Evolutionary conservation across 2,329 filamentous ascomycete genomes (phyloP), one percentile per base, ranked within the genome.

Genomic region (Rhytidhysteron rufulum): DNA sequence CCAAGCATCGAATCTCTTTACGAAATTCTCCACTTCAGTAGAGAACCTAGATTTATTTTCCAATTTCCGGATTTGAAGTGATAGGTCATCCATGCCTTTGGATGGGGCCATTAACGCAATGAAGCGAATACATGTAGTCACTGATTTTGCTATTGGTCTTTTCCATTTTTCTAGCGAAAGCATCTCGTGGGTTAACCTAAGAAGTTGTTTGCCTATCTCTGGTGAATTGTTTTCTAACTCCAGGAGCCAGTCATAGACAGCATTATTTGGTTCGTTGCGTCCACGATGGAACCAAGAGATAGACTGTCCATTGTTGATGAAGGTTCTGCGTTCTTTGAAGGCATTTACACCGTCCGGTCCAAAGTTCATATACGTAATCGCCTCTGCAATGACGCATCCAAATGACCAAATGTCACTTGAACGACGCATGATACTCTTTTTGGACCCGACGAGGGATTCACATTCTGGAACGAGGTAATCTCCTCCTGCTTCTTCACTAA

Each of bases 321-420:
- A n/a, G n/a, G n/a, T n/a, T n/a, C n/a, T n/a, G n/a, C n/a, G n/a
- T n/a, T 34, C 17, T 15, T 21, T 20, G 18, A 34, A 34, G 7
- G 6, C 18, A 11, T 8, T 17, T 5, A 34, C 18, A 5, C 6
- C 32, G 13, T 17, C 18, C 5, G 15, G 15, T 16, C 18, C 18
- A 8, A 5, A 10, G 5, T 18, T 18, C 8, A 34, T 17, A 15
- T 34, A 34, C 6, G 32, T 34, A 9, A 20, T 5, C 19, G 15
- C 15, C 32, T 18, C 32, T 16, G 18, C 15, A 17, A 34, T 18
- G 17, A 34, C 22, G 32, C 32, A 34, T 10, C 32, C 32, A 34
- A 34, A 20, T 18, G 32, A 34, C 32, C 32, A 34, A 9, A 34
- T 34, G 15, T 34, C 32, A 15, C 32, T 34, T 11, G 32, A 8